Percentiles rank a stretch among this genome's conserved stretches.
Evolutionary conservation across 176 grass and related monocot species (phyloP).

Genomic region (Zea mays): DNA sequence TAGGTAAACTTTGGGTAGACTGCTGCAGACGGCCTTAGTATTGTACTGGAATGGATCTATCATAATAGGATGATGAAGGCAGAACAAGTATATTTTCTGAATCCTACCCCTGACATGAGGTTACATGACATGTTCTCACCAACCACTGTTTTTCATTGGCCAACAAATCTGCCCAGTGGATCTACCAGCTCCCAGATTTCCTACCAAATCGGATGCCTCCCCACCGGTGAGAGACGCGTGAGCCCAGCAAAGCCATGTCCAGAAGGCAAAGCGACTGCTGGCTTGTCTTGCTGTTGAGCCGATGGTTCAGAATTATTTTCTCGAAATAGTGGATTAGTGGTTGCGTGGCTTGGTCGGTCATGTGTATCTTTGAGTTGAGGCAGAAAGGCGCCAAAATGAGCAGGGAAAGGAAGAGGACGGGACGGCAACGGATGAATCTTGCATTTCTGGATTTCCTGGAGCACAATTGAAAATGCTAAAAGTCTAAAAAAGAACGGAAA

Average conservation of each 20-base stretch:
- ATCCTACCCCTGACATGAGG: constrained; percentile 36
- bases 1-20: too few species aligned
- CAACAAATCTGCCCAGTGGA: constrained; percentile 14
- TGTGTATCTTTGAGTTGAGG: constrained; percentile 28
- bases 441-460: background rate
- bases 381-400: constrained; percentile 16
- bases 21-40: too few species aligned
- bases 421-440: background rate
- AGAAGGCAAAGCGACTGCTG: constrained; percentile 32
- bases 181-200: constrained; percentile 35
- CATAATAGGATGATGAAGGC: constrained; percentile 32
- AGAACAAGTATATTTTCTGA: constrained; percentile 23
- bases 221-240: constrained; percentile 10
- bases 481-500: background rate
- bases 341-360: constrained; percentile 41
- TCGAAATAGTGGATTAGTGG: background rate
- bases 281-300: background rate
- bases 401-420: background rate
- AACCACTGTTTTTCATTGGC: constrained; percentile 18
- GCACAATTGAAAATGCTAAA: background rate
- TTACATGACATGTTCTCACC: constrained; percentile 47
- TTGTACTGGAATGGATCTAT: constrained; percentile 37
- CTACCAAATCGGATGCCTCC: constrained; percentile 40
- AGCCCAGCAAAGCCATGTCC: constrained; percentile 23
- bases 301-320: constrained; percentile 21